Evolutionary conservation across 2,329 filamentous ascomycete species (phyloP), one percentile per base, ranked within the genome.

Genomic region (Davidsoniella eucalypti): DNA sequence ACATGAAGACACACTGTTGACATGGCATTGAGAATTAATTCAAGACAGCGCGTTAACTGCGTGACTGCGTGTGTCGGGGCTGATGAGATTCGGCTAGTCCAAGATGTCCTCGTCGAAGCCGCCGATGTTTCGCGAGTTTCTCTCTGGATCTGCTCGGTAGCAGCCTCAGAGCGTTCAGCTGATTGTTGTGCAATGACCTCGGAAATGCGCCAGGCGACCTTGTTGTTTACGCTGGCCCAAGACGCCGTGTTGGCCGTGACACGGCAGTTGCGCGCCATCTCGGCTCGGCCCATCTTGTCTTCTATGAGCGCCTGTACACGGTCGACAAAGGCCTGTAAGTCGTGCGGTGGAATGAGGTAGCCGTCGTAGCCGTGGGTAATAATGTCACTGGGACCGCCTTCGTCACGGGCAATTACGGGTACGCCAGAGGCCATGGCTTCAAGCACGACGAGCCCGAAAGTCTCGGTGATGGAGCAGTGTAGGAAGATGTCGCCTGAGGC

Each of bases 201-300:
- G 2, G 70, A 65, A 64, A 84, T 75, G 52, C 75, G 71, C 70
- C 76, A 77, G 2, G 80, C 80, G 1, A 82, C 80, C 45, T 73
- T 75, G 57, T 81, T 80, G 64, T 82, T 81, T 61, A 84, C 81
- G 63, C 74, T 80, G 52, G 82, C 78, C 81, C 80, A 84, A 0
- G 78, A 84, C 2, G 75, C 78, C 45, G 78, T 69, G 53, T 73
- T 73, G 0, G 79, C 80, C 54, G 78, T 72, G 17, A 60, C 58
- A 48, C 78, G 69, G 1, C 76, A 72, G 7, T 67, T 64, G 0
- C 53, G 51, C 2, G 66, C 64, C 64, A 83, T 72, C 1, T 55
- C 58, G 4, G 57, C 47, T 6, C 76, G 68, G 14, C 75, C 60
- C 0, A 55, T 50, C 0, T 59, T 44, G 53, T 82, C 67, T 2